Evolutionary conservation across 2,329 filamentous ascomycete genomes (phyloP), one percentile per base, ranked within the genome.

Genomic region (Lecanicillium sp.): DNA sequence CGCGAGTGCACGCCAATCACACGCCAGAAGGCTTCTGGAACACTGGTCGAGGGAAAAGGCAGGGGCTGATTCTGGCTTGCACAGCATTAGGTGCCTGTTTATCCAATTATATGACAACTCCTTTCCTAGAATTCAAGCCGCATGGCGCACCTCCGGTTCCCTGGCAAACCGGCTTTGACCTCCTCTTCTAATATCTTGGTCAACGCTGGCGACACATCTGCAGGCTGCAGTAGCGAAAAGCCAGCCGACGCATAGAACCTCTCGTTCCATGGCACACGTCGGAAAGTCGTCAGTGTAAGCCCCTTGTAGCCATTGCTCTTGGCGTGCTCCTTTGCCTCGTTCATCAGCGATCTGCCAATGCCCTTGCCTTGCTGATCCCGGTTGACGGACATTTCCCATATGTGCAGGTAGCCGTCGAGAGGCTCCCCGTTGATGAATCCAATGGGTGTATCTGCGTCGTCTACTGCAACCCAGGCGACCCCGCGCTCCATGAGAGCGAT

Each of bases 341-440:
- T 20, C 20, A 46, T 22, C 7, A 46, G 31, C 10, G 22, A 29
- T 17, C 39, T 36, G 9, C 44, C 44, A 15, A 46, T 37, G 9
- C 44, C 41, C 19, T 40, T 40, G 3, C 37, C 32, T 35, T 45
- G 36, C n/a, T 35, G 29, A 5, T 36, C n/a, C 4, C 28, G 29
- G 28, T 31, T 17, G 2, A 46, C 42, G 3, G 44, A 45, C 40
- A 41, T 44, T 36, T 46, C 40, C 40, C 42, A 46, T 6, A 46
- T 40, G 40, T 46, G 39, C 18, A 43, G 25, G 18, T 35, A 29
- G 12, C 40, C 42, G 6, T 41, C 31, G n/a, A 44, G 15, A 1
- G 40, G 15, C 20, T 41, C 31, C 37, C 42, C 37, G 33, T 44
- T 46, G 11, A 46, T 29, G 29, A 45, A 46, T 2, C 40, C 43